Evolutionary conservation across 176 grass and related monocot genomes (phyloP).

Genomic region (Thalia dealbata): DNA sequence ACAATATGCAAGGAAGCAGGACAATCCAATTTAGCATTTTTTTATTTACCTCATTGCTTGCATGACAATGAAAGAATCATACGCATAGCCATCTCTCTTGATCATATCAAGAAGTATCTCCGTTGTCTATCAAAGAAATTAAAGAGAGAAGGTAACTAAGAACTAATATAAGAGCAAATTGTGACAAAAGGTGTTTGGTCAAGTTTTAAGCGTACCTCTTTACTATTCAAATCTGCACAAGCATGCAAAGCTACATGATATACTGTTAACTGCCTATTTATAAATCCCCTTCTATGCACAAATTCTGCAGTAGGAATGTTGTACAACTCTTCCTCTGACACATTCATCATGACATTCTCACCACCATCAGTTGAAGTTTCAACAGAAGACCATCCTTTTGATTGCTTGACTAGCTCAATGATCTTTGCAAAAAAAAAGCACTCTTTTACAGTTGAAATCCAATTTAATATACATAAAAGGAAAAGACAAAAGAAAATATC

Average conservation of each 20-base stretch:
- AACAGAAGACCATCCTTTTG: conserved; percentile 80
- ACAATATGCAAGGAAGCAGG: neutral
- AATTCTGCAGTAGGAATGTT: conserved; percentile 91
- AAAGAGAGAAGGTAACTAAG: conserved; percentile 19
- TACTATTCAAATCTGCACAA: conserved; percentile 78
- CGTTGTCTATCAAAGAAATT: conserved; percentile 44
- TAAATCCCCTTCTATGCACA: conserved; percentile 63
- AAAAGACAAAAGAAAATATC: conserved; percentile 6
- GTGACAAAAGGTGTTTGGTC: neutral
- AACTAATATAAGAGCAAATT: conserved; percentile 4
- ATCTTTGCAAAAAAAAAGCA: conserved; percentile 44
- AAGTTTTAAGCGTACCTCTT: conserved; percentile 43
- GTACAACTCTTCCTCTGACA: conserved; percentile 88
- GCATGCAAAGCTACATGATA: conserved; percentile 93
- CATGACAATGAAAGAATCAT: conserved; percentile 73
- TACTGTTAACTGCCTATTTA: conserved; percentile 50
- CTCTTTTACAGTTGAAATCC: neutral
- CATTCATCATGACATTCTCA: conserved; percentile 99
- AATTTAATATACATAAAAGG: neutral
- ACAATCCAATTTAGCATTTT: neutral
- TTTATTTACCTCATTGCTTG: conserved; percentile 75
- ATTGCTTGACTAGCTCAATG: conserved; percentile 89
- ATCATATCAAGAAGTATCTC: conserved; percentile 91
- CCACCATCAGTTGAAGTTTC: conserved; percentile 60
- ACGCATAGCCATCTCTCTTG: conserved; percentile 45